Evolutionary conservation across 2,329 filamentous ascomycete genomes (phyloP).

Genomic region (Penicillium sp.): DNA sequence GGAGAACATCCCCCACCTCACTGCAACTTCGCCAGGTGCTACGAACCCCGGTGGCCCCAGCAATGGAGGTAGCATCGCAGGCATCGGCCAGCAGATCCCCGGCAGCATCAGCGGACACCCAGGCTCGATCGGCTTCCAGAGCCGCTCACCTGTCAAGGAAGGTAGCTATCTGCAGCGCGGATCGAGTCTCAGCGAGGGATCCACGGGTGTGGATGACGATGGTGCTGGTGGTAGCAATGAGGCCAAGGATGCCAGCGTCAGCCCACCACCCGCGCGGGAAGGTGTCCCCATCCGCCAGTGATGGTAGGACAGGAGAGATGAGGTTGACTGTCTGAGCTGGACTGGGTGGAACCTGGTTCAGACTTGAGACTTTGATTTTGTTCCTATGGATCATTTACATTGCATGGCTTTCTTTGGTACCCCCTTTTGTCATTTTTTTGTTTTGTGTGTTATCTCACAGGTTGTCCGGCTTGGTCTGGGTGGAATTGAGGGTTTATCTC

Average conservation of each 20-base stretch:
- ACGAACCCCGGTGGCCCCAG: conserved; percentile 39
- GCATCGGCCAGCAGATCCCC: conserved; percentile 46
- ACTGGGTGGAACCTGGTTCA: neutral
- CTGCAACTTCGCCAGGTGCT: conserved; percentile 61
- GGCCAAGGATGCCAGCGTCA: conserved; percentile 45
- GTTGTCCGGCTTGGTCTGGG: conserved; percentile 18
- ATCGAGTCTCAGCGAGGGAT: conserved; percentile 65
- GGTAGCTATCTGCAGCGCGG: conserved; percentile 82
- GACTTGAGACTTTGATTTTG: conserved; percentile 5
- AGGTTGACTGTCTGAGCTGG: neutral
- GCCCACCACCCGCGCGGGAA: conserved; percentile 52
- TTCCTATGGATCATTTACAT: conserved; percentile 12
- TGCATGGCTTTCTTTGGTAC: conserved; percentile 18
- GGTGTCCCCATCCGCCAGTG: conserved; percentile 69
- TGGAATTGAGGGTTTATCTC: conserved; percentile 5
- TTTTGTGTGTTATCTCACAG: neutral
- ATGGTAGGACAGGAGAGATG: conserved; percentile 8
- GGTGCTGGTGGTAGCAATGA: conserved; percentile 43
- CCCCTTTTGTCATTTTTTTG: neutral
- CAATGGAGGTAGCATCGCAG: conserved; percentile 36
- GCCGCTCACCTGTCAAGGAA: conserved; percentile 87
- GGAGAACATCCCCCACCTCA: conserved; percentile 91
- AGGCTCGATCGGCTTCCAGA: conserved; percentile 52
- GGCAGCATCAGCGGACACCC: conserved; percentile 49
- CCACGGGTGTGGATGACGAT: conserved; percentile 48